Evolutionary conservation across 2,329 filamentous ascomycete species (phyloP).

Genomic region (Myriosclerotinia scirpicola): DNA sequence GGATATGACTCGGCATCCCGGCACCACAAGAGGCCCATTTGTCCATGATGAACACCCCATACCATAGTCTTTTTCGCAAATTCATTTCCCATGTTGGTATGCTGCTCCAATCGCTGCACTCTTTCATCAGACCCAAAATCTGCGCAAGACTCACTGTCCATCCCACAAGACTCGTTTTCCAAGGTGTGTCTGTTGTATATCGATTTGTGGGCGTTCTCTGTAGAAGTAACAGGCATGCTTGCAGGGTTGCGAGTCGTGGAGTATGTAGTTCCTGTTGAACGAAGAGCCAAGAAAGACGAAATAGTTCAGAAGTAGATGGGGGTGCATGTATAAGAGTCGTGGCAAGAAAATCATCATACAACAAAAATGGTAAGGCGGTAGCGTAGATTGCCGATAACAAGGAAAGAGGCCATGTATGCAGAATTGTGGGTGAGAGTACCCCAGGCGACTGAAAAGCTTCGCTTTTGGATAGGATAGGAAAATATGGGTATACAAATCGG

Average conservation of each 20-base stretch:
- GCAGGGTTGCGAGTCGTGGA: constrained; percentile 40
- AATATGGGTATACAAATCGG: constrained; percentile 48
- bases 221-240: constrained; percentile 41
- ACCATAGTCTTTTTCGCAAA: constrained; percentile 41
- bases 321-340: constrained; percentile 40
- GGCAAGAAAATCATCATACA: constrained; percentile 45
- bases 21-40: constrained; percentile 42
- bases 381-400: constrained; percentile 47
- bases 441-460: constrained; percentile 38
- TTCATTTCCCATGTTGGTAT: constrained; percentile 40
- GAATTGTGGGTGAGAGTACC: constrained; percentile 35
- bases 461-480: constrained; percentile 45
- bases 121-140: constrained; percentile 39
- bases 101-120: constrained; percentile 39
- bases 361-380: constrained; percentile 46
- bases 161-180: constrained; percentile 41
- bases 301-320: constrained; percentile 37
- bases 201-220: constrained; percentile 41
- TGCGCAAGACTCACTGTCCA: constrained; percentile 41
- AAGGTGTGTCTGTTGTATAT: constrained; percentile 42
- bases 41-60: constrained; percentile 40
- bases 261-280: constrained; percentile 42
- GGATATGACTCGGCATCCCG: constrained; percentile 42
- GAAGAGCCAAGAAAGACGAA: constrained; percentile 40
- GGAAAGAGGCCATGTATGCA: constrained; percentile 42